These are phyloP conservation scores for Nakataea oryzae DNA, from an alignment of 2,329 filamentous ascomycete genomes.

Conservation along the genomic window DNA sequence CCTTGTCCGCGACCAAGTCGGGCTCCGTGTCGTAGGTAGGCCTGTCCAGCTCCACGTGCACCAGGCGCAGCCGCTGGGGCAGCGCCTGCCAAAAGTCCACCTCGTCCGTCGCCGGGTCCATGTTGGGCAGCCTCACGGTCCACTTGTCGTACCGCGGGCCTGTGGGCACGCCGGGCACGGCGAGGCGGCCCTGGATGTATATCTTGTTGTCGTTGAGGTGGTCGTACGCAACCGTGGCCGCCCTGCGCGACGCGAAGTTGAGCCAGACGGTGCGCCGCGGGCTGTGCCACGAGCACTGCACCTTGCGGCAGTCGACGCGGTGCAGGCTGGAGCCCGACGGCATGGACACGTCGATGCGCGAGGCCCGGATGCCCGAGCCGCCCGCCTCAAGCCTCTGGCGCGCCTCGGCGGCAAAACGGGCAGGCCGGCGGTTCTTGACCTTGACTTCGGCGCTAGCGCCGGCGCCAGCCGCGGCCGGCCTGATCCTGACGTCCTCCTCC, in stretches of 20 bases:
- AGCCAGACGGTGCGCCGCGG: conserved; percentile 17
- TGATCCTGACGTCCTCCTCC: conserved; percentile 8
- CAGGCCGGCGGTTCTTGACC: conserved; percentile 16
- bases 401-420: conserved; percentile 14
- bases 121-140: conserved; percentile 15
- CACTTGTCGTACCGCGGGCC: conserved; percentile 3
- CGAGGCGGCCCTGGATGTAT: conserved; percentile 6
- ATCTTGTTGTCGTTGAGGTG: conserved; percentile 13
- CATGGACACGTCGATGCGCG: conserved; percentile 10
- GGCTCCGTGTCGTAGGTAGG: conserved; percentile 14
- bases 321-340: conserved; percentile 14
- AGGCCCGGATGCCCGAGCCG: neutral
- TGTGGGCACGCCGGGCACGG: conserved; percentile 2
- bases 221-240: conserved; percentile 14
- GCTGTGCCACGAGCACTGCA: conserved; percentile 25
- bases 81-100: conserved; percentile 11
- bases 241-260: conserved; percentile 12
- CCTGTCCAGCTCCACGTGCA: conserved; percentile 9
- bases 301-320: conserved; percentile 21
- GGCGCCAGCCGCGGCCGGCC: neutral
- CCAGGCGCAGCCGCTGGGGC: conserved; percentile 7
- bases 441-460: conserved; percentile 12
- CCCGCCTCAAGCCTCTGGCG: conserved; percentile 6
- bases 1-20: conserved; percentile 9
- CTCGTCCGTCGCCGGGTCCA: conserved; percentile 8